A percentile compares a stretch with the other conserved stretches of the same genome.
These are phyloP conservation scores for Thermothelomyces thermophilus DNA, from an alignment of 2,329 filamentous ascomycete species.

Conservation along the genomic window DNA sequence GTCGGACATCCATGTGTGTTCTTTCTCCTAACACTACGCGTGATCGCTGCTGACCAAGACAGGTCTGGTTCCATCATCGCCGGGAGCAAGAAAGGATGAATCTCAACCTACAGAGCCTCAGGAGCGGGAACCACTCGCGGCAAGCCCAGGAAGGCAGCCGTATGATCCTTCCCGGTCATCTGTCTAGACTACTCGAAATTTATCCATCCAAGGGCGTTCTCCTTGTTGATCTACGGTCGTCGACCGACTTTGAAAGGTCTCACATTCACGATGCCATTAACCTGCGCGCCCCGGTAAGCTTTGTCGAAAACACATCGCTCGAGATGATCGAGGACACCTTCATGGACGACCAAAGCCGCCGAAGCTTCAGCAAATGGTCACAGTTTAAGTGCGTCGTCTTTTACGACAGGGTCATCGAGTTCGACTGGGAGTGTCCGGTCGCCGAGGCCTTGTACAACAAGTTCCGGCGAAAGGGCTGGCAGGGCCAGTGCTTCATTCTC, in stretches of 20 bases:
- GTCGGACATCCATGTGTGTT: slow-evolving; percentile 42
- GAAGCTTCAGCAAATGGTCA: slow-evolving; percentile 41
- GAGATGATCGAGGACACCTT: slow-evolving; percentile 47
- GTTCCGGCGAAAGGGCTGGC: slow-evolving; percentile 42
- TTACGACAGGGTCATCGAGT: slow-evolving; percentile 46
- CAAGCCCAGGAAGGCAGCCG: slow-evolving; percentile 31
- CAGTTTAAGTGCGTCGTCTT: slow-evolving; percentile 45
- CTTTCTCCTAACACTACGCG: not conserved
- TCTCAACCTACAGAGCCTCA: slow-evolving; percentile 40
- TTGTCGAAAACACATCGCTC: slow-evolving; percentile 41
- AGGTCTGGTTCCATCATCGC: slow-evolving; percentile 49
- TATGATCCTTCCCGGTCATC: slow-evolving; percentile 47
- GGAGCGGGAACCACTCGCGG: slow-evolving; percentile 32
- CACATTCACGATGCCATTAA: slow-evolving; percentile 49
- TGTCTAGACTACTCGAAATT: slow-evolving; percentile 46
- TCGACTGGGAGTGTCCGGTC: slow-evolving; percentile 44
- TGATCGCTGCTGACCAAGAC: slow-evolving; percentile 18
- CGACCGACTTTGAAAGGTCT: slow-evolving; percentile 41
- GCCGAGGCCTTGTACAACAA: slow-evolving; percentile 41
- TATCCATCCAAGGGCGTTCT: slow-evolving; percentile 40
- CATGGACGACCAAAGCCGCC: slow-evolving; percentile 41
- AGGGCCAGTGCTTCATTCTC: slow-evolving; percentile 46
- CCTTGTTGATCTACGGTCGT: slow-evolving; percentile 45
- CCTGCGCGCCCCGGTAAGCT: slow-evolving; percentile 43
- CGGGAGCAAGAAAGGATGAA: slow-evolving; percentile 43